Base-by-base conservation (phyloP, 75 land plant species). In the Larix kaempferi region DNA sequence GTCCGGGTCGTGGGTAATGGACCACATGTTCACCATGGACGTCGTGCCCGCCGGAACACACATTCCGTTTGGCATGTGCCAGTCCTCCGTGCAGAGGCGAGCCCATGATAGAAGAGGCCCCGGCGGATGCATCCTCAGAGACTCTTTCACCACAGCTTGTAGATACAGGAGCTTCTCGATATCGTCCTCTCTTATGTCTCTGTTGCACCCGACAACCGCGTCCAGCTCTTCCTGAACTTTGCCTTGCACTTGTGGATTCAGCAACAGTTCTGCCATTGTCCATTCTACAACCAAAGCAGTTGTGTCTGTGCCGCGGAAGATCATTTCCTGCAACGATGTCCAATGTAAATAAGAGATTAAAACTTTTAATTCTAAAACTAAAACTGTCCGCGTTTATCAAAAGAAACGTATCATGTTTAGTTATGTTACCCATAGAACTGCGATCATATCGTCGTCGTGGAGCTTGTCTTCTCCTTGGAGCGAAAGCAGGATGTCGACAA, bases 31-130 rank as follows among this genome's bases (percentile, higher is more conserved):
- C 49, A 44, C 49, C 49, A 44, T 44, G 7, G 49, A 5, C 49
- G 49, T 44, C 49, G 49, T 44, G 49, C 49, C 49, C 6, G 49
- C 49, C 49, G 49, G 49, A 44, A 44, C 49, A 6, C 49, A 44
- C 49, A 44, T 44, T 6, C 49, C 49, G 49, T 44, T 44, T 5
- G 49, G 7, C 6, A 5, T 5, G 49, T 6, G 7, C 49, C 49
- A 44, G 7, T 44, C 49, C 49, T 44, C 49, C 49, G 49, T 44
- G 49, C 49, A 44, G 49, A 44, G 49, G 49, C 49, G 49, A 7
- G 89, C 87, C 90, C 90, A 88, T 52, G 90, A 88, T 25, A 88
- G 64, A 1, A 88, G 82, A 3, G 90, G 90, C 3, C 90, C 90
- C 0, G 90, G 88, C 0, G 90, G 90, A 57, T 88, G 90, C 17